Conservation (phyloP, 129 eudicot genomes). For the Tagetes patula region DNA sequence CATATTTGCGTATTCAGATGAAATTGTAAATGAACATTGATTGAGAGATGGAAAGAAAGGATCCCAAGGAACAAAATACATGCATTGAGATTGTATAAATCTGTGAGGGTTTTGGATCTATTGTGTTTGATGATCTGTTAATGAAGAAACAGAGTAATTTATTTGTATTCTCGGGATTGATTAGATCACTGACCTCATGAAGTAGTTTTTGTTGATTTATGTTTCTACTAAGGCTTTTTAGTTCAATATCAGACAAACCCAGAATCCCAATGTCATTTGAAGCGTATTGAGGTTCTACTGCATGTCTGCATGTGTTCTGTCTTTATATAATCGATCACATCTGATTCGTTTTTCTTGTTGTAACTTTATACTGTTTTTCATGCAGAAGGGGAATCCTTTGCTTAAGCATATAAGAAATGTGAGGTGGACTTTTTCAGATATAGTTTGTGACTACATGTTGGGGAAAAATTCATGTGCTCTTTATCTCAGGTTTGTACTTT, state of each 20-base stretch:
- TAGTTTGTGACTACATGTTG: constrained; percentile 79
- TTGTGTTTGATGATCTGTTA: not conserved
- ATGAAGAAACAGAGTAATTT: not conserved
- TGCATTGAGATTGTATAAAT: not conserved
- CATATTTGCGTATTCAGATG: not conserved
- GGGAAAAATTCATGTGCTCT: constrained; percentile 90
- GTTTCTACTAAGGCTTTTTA: not conserved
- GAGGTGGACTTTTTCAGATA: constrained; percentile 84
- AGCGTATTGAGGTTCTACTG: constrained; percentile 6
- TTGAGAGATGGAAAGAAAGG: constrained; percentile 9
- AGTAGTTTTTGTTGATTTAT: constrained; percentile 2
- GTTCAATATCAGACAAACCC: not conserved
- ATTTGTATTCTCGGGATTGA: not conserved
- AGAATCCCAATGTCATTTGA: not conserved
- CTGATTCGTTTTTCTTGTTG: not conserved
- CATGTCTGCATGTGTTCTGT: not conserved
- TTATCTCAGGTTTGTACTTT: constrained; percentile 70
- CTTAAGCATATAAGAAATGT: constrained; percentile 93
- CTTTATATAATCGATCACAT: not conserved
- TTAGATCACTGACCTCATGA: not conserved
- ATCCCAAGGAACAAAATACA: not conserved
- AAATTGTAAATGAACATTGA: constrained; percentile 2
- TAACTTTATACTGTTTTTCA: not conserved
- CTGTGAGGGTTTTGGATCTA: not conserved
- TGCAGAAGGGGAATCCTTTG: constrained; percentile 96